phyloP scores from a whole-genome alignment of 1,284 basidiomycete species.

The Cryptococcus sp. region DNA sequence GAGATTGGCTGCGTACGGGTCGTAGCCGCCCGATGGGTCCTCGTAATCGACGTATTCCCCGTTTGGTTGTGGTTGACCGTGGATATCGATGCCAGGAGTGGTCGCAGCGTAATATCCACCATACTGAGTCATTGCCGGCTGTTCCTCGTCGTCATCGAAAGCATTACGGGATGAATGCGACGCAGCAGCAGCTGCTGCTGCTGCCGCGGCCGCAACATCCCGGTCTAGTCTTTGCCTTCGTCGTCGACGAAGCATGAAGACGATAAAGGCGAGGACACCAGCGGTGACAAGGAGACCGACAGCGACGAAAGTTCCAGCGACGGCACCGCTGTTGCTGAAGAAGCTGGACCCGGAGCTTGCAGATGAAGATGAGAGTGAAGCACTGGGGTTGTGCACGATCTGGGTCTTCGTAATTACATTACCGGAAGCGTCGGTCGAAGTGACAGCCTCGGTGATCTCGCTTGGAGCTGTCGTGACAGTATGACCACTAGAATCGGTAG shows the following conservation, averaged over 20 bases:
- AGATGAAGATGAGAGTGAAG: conserved; percentile 20
- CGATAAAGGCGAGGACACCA: conserved; percentile 46
- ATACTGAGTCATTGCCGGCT: conserved; percentile 49
- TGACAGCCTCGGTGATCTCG: conserved; percentile 27
- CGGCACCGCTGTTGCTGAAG: conserved; percentile 53
- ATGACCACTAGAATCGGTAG: conserved; percentile 15
- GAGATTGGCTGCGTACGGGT: conserved; percentile 48
- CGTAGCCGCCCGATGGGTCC: conserved; percentile 51
- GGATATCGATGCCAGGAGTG: conserved; percentile 29
- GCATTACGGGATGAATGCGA: conserved; percentile 39
- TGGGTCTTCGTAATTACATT: conserved; percentile 45
- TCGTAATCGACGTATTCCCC: conserved; percentile 44
- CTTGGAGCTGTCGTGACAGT: conserved; percentile 24
- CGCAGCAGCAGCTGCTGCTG: conserved; percentile 50
- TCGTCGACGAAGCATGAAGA: conserved; percentile 49
- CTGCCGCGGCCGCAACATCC: conserved; percentile 54
- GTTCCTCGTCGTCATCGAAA: conserved; percentile 52
- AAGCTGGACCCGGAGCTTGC: conserved; percentile 35
- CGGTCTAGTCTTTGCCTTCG: conserved; percentile 51
- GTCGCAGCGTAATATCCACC: conserved; percentile 47
- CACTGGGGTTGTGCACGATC: conserved; percentile 39
- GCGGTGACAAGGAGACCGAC: conserved; percentile 51
- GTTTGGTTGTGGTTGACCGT: conserved; percentile 32
- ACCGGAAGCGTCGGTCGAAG: conserved; percentile 24
- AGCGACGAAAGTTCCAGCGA: conserved; percentile 54